Percentiles rank a stretch among this genome's conserved stretches.
Evolutionary conservation across 2,329 filamentous ascomycete species (phyloP).

Genomic region (Boeremia exigua): DNA sequence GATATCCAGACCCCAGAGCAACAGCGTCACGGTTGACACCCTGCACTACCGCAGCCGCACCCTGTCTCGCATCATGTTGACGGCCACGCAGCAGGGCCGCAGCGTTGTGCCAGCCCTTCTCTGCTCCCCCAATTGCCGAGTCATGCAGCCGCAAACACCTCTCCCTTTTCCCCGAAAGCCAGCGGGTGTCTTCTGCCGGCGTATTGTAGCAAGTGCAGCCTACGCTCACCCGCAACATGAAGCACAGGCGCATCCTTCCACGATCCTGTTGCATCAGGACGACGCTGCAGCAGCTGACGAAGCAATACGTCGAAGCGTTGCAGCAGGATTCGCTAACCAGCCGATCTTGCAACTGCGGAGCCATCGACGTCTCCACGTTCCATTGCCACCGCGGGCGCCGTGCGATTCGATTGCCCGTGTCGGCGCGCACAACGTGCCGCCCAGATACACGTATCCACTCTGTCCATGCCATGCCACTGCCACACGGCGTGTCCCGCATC

Average conservation of each 20-base stretch:
- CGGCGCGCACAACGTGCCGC: background rate
- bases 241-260: background rate
- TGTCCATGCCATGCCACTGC: background rate
- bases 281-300: background rate
- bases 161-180: background rate
- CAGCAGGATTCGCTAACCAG: slow-evolving; percentile 2
- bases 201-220: background rate
- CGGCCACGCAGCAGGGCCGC: slow-evolving; percentile 3
- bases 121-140: slow-evolving; percentile 2
- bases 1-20: background rate
- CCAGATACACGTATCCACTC: background rate
- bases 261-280: background rate
- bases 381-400: slow-evolving; percentile 13
- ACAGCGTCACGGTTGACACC: background rate
- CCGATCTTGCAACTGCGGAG: slow-evolving; percentile 6
- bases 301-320: slow-evolving; percentile 8
- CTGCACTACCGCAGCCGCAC: slow-evolving; percentile 8
- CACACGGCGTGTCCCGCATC: background rate
- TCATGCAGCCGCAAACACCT: slow-evolving; percentile 2
- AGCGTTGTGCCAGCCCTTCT: background rate
- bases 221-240: background rate
- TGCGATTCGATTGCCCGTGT: slow-evolving; percentile 1
- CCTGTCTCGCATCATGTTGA: slow-evolving; percentile 19
- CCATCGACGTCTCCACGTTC: slow-evolving; percentile 7
- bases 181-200: background rate